Evolutionary conservation across 2,329 filamentous ascomycete species (phyloP).

Genomic region (Pseudogymnoascus pannorum): DNA sequence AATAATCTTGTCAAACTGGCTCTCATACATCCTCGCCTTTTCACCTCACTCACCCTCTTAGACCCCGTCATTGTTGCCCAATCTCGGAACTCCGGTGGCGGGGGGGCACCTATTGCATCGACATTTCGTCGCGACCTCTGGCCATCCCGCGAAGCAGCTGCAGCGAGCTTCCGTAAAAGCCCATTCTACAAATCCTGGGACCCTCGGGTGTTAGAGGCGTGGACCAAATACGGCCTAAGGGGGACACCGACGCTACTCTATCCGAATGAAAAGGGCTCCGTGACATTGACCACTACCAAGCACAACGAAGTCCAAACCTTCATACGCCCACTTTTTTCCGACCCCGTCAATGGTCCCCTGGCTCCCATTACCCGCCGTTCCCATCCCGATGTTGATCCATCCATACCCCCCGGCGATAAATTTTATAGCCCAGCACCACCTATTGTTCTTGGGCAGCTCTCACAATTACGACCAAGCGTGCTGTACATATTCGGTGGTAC

Average conservation of each 20-base stretch:
- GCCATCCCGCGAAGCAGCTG: slow-evolving; percentile 67
- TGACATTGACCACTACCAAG: slow-evolving; percentile 74
- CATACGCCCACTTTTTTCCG: slow-evolving; percentile 48
- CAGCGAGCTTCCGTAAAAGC: slow-evolving; percentile 56
- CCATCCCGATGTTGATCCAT: slow-evolving; percentile 28
- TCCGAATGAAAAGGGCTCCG: slow-evolving; percentile 40
- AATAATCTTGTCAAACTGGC: slow-evolving; percentile 64
- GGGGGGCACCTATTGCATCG: slow-evolving; percentile 51
- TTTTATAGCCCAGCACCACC: slow-evolving; percentile 63
- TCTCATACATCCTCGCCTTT: slow-evolving; percentile 71
- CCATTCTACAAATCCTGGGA: slow-evolving; percentile 83
- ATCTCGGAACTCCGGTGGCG: slow-evolving; percentile 35
- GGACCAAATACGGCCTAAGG: slow-evolving; percentile 69
- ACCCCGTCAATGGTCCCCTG: slow-evolving; percentile 28
- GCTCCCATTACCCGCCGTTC: slow-evolving; percentile 34
- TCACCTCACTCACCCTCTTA: slow-evolving; percentile 68
- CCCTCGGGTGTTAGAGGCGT: slow-evolving; percentile 65
- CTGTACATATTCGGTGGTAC: slow-evolving; percentile 62
- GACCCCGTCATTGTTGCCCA: slow-evolving; percentile 67
- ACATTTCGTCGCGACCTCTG: slow-evolving; percentile 70
- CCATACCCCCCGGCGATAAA: slow-evolving; percentile 31
- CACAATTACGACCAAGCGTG: slow-evolving; percentile 53
- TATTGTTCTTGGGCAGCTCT: slow-evolving; percentile 49
- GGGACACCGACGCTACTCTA: slow-evolving; percentile 58
- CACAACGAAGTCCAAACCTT: slow-evolving; percentile 84